Evolutionary conservation across 2,329 filamentous ascomycete genomes (phyloP).

Genomic region (Plenodomus lindquistii): DNA sequence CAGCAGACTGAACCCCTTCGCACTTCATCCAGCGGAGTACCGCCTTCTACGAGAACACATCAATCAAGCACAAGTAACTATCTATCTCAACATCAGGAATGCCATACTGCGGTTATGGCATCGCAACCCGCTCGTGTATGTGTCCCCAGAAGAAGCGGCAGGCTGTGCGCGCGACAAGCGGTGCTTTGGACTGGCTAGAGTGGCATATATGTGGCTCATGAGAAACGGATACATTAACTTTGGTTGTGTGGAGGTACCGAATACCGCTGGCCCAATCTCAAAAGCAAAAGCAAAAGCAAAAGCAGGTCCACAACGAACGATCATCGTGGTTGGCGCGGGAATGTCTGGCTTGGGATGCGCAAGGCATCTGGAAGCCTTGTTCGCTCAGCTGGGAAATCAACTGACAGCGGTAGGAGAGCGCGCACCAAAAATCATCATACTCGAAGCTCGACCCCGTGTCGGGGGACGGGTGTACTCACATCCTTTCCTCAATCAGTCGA

Average conservation of each 20-base stretch:
- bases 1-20: conserved; percentile 86
- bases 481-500: conserved; percentile 63
- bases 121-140: conserved; percentile 78
- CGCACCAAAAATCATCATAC: conserved; percentile 73
- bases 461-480: conserved; percentile 94
- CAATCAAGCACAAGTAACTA: conserved; percentile 86
- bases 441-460: conserved; percentile 85
- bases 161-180: conserved; percentile 86
- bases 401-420: conserved; percentile 68
- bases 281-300: conserved; percentile 48
- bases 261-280: conserved; percentile 43
- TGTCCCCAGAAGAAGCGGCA: conserved; percentile 82
- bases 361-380: conserved; percentile 84
- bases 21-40: conserved; percentile 84
- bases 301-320: conserved; percentile 65
- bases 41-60: conserved; percentile 77
- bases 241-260: conserved; percentile 78
- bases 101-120: conserved; percentile 90
- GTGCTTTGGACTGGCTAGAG: conserved; percentile 85
- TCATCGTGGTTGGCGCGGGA: conserved; percentile 90
- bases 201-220: conserved; percentile 91
- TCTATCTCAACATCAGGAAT: conserved; percentile 95
- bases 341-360: conserved; percentile 92
- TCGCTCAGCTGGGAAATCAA: conserved; percentile 74
- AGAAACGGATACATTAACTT: conserved; percentile 95